Evolutionary conservation across 2,329 filamentous ascomycete genomes (phyloP), one percentile per base, ranked within the genome.

Genomic region (Alternaria incomplexa): DNA sequence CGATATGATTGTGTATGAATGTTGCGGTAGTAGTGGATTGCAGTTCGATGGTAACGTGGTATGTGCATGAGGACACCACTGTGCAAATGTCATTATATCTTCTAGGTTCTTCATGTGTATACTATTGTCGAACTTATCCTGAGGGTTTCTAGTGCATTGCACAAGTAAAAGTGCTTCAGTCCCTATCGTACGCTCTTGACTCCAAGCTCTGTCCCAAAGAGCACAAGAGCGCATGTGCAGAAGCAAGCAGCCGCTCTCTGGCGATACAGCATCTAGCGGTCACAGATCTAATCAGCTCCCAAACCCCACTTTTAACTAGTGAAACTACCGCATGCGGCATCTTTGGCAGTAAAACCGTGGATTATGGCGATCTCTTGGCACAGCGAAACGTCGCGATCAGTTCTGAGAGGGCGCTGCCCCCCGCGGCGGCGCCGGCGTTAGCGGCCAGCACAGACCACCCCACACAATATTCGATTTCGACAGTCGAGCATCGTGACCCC

Each of bases 401-500:
- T 47, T 53, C n/a, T 28, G 55, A 50, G 46, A 28, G 45, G 43
- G 45, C 45, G 32, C 25, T 40, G 36, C 36, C 36, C 36, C 28
- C 36, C 36, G 36, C 36, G 36, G 25, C 46, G 25, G 46, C 30
- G 30, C 48, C 60, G 47, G 28, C 47, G n/a, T 26, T 61, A 61
- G 58, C 40, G 30, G 15, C 4, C 7, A 15, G 60, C 60, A 62
- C 60, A 30, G 60, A 44, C 60, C 56, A 62, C 23, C 60, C 52
- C 60, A 62, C 60, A 62, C 56, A 62, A 59, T 54, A 62, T 57
- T 57, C 60, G 60, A 62, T 59, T 58, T 62, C 56, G 26, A 13
- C 26, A 30, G 28, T 44, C 36, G 36, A 20, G 40, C 54, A 30
- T 60, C 28, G 56, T 54, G 61, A 62, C 36, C 55, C 51, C 32